Percentiles rank a stretch among this genome's conserved stretches.
Evolutionary conservation across 1,139 yeast species (phyloP).

Genomic region (Geotrichum reessii): DNA sequence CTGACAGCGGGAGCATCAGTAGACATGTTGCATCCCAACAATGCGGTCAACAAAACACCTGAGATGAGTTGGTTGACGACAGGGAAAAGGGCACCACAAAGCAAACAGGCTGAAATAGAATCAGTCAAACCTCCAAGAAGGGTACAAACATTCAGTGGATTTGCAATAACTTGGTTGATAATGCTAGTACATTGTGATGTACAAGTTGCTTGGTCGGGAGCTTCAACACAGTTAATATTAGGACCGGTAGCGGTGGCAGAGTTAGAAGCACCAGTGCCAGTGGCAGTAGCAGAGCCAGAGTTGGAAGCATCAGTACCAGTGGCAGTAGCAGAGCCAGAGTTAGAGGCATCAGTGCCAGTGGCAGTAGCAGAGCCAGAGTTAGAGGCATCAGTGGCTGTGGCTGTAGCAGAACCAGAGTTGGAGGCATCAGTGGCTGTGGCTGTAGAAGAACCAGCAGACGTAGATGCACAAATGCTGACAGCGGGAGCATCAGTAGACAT

Average conservation of each 20-base stretch:
- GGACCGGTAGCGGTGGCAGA: too few species aligned
- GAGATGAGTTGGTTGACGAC: neutral
- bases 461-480: neutral
- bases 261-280: neutral
- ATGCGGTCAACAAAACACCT: neutral
- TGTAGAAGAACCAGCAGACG: neutral
- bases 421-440: too few species aligned
- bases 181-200: neutral
- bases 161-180: neutral
- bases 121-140: slow-evolving; percentile 16
- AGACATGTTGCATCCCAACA: neutral
- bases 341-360: too few species aligned
- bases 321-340: neutral
- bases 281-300: neutral
- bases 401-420: neutral
- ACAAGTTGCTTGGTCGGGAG: neutral
- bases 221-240: neutral
- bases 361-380: too few species aligned
- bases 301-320: neutral
- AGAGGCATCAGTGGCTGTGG: neutral
- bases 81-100: slow-evolving; percentile 40
- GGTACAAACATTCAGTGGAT: slow-evolving; percentile 1
- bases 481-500: neutral
- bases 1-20: neutral
- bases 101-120: slow-evolving; percentile 44